These are phyloP conservation scores for Kodamaea jinghongensis DNA, from an alignment of 805 yeast genomes.

Conservation along the genomic window DNA sequence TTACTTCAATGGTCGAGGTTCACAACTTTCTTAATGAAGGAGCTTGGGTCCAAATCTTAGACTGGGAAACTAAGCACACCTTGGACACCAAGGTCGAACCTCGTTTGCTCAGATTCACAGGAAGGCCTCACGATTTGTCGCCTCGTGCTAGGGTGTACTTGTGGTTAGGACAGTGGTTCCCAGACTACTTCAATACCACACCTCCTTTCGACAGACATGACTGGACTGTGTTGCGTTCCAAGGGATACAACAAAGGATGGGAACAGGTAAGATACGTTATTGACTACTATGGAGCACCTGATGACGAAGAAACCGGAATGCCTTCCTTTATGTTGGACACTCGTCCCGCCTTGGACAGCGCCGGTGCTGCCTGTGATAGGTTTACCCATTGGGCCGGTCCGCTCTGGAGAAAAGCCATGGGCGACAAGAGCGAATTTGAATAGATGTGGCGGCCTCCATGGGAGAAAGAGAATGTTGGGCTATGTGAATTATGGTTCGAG, in stretches of 20 bases:
- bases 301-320: conserved; percentile 77
- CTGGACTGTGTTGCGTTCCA: conserved; percentile 87
- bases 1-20: conserved; percentile 93
- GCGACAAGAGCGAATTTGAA: conserved; percentile 27
- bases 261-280: conserved; percentile 83
- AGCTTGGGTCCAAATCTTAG: conserved; percentile 91
- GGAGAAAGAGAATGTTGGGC: no score
- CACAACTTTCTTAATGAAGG: conserved; percentile 96
- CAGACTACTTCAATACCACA: conserved; percentile 64
- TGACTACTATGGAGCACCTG: conserved; percentile 96
- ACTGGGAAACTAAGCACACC: conserved; percentile 84
- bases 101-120: conserved; percentile 80
- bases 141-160: conserved; percentile 81
- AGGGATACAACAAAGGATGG: conserved; percentile 50
- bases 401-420: conserved; percentile 69
- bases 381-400: conserved; percentile 65
- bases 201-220: conserved; percentile 98
- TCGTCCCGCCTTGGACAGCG: conserved; percentile 85
- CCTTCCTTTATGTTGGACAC: conserved; percentile 93
- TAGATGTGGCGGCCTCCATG: conserved; percentile 4
- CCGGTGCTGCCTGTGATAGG: conserved; percentile 65
- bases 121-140: conserved; percentile 81
- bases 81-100: conserved; percentile 57
- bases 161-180: conserved; percentile 65
- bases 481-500: no score